Base-by-base conservation (phyloP, 2,329 filamentous ascomycete species). In the Colletotrichum sp. region DNA sequence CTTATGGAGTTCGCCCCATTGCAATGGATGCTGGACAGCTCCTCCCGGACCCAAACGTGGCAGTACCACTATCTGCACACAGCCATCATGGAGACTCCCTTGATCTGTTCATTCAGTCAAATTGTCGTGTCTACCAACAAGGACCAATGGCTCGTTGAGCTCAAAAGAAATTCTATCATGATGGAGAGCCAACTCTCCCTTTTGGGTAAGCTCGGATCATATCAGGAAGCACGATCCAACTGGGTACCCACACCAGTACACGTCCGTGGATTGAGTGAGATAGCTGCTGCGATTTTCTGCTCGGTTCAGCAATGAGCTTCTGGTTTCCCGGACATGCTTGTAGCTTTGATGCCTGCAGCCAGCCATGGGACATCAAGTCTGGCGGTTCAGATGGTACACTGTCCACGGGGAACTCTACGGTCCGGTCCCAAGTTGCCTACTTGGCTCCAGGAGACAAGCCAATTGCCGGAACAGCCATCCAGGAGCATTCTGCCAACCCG, bases 301-400 rank as follows among this genome's bases (percentile, higher is more conserved):
- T 58, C 21, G 58, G 26, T 16, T 21, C 65, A 32, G 61, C 70
- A 55, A 21, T 32, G 34, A n/a, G n/a, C 26, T 15, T 26, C 58
- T 30, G 30, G 66, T 60, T 30, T 30, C 30, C 21, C 34, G 15
- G 16, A 32, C 26, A 18, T 65, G 58, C 65, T 69, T 43, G 58
- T 65, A 57, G 71, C 64, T 61, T 36, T 36, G 70, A 60, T 48
- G n/a, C 21, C 48, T 60, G 43, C 58, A 73, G 36, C 70, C 74
- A 73, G 74, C 74, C 74, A 76, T 76, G 74, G 74, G 74, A 76
- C 74, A 60, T 28, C 24, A 34, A 57, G 74, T 76, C 74, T 76
- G 74, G 74, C 74, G 74, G 70, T 69, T 76, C 43, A 55, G 18
- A 34, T 36, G 58, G 21, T 38, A n/a, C 4, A 55, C 38, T 21